Percentiles rank a stretch among this genome's conserved stretches.
Conservation (phyloP, 2,329 filamentous ascomycete species). For the Lojkania enalia region DNA sequence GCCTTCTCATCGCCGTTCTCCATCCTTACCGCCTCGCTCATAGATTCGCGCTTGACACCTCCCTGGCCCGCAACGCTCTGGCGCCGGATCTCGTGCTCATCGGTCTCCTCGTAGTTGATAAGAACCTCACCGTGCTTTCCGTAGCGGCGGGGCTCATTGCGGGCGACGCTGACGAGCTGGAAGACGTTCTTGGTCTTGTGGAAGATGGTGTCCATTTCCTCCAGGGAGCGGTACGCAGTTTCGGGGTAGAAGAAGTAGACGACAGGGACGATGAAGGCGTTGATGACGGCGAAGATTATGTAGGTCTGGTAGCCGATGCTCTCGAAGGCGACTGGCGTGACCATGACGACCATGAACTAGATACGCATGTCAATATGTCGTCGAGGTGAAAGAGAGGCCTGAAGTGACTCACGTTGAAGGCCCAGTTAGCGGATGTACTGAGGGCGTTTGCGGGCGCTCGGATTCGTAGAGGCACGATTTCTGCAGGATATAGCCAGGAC, state of each 20-base stretch:
- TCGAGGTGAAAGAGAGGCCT: no score
- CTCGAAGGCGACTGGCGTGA: constrained; percentile 60
- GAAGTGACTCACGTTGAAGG: constrained; percentile 40
- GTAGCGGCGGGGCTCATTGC: constrained; percentile 57
- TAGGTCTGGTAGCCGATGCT: constrained; percentile 57
- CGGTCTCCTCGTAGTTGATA: constrained; percentile 22
- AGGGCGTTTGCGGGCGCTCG: constrained; percentile 70
- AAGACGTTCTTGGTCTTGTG: constrained; percentile 53
- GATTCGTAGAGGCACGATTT: constrained; percentile 71
- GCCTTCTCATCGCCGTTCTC: constrained; percentile 2
- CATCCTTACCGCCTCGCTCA: background rate
- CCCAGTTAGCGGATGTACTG: constrained; percentile 9
- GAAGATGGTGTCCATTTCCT: constrained; percentile 70
- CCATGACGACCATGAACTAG: constrained; percentile 66
- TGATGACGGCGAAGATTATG: constrained; percentile 56
- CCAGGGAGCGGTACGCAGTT: constrained; percentile 55
- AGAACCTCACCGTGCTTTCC: constrained; percentile 56
- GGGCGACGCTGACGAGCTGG: constrained; percentile 51
- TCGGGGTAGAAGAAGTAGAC: constrained; percentile 62
- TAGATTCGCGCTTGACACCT: constrained; percentile 1
- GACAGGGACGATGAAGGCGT: constrained; percentile 54
- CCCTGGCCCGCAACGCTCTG: constrained; percentile 3
- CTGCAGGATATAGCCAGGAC: constrained; percentile 64
- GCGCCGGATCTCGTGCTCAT: constrained; percentile 9
- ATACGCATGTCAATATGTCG: no score